Evolutionary conservation across 2,329 filamentous ascomycete genomes (phyloP), one percentile per base, ranked within the genome.

Genomic region (Pseudogymnoascus sp.): DNA sequence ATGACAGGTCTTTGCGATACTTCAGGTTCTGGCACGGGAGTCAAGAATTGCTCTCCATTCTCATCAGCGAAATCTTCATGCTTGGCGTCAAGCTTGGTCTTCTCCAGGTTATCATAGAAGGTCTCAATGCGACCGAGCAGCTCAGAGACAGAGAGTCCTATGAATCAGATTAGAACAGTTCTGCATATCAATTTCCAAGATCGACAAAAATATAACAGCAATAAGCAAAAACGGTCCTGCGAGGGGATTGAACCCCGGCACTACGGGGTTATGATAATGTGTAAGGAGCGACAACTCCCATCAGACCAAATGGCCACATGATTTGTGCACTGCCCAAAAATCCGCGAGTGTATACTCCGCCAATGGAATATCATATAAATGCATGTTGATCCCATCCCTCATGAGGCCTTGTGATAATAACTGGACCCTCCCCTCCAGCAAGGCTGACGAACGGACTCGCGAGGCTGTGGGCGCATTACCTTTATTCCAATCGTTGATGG

Each of bases 401-500:
- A 56, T 35, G 50, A 56, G 33, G 50, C 8, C 28, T 33, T 18
- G 50, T 53, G n/a, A 56, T 33, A 18, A 35, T 18, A 14, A 4
- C 25, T 56, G 28, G 18, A 35, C 11, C 25, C 25, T 28, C 33
- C 59, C 59, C 59, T 25, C 59, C 33, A 60, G 18, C 59, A 40
- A 60, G 59, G 59, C 59, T 60, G 59, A 38, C 33, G 25, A 40
- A 60, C 5, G 23, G 25, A 60, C 21, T 31, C 33, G 38, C 59
- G n/a, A 60, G 59, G 59, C 59, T 60, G 59, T 60, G 59, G 33
- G 59, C 35, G 38, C 14, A 38, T 60, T 60, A 60, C 59, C 59
- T 38, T 60, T 38, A 38, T 60, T 60, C 59, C 59, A 60, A 12
- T 60, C 59, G 18, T 60, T 60, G 59, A 60, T 60, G 35, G 59